A percentile compares a stretch with the other conserved stretches of the same genome.
Conservation (phyloP, 495 filamentous ascomycete genomes). For the Penicillium riverlandense region DNA sequence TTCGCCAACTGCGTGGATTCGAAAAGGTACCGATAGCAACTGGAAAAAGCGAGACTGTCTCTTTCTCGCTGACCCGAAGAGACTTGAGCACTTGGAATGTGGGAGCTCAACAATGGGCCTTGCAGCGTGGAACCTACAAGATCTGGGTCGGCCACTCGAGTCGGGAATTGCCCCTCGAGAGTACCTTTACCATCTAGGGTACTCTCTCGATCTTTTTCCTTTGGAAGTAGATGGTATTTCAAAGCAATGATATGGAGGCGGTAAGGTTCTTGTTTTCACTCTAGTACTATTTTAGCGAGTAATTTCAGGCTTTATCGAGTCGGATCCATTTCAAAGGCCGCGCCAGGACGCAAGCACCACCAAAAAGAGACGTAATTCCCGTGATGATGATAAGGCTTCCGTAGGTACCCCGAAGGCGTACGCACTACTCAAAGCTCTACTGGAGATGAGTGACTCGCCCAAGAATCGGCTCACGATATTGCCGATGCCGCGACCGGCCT, state of each 20-base stretch:
- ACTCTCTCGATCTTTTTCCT: too few relatives aligned
- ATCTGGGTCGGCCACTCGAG: slow-evolving; percentile 8
- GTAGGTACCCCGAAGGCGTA: slow-evolving; percentile 32
- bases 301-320: too few relatives aligned
- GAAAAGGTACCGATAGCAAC: slow-evolving; percentile 32
- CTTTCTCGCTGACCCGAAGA: slow-evolving; percentile 46
- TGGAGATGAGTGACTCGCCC: slow-evolving; percentile 44
- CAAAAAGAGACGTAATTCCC: slow-evolving; percentile 34
- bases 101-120: slow-evolving; percentile 43
- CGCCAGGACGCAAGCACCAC: slow-evolving; percentile 25
- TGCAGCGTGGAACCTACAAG: slow-evolving; percentile 10
- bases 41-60: slow-evolving; percentile 31
- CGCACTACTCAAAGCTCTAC: slow-evolving; percentile 2
- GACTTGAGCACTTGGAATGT: slow-evolving; percentile 60
- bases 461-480: slow-evolving; percentile 49
- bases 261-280: too few relatives aligned
- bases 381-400: slow-evolving; percentile 38
- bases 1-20: slow-evolving; percentile 50
- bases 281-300: too few relatives aligned
- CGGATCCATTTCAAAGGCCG: too few relatives aligned
- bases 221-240: too few relatives aligned
- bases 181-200: too few relatives aligned
- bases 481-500: slow-evolving; percentile 54
- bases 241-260: too few relatives aligned
- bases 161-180: too few relatives aligned